These are phyloP conservation scores for Eucalyptus pauciflora DNA, from an alignment of 345 rosid species.

Conservation along the genomic window DNA sequence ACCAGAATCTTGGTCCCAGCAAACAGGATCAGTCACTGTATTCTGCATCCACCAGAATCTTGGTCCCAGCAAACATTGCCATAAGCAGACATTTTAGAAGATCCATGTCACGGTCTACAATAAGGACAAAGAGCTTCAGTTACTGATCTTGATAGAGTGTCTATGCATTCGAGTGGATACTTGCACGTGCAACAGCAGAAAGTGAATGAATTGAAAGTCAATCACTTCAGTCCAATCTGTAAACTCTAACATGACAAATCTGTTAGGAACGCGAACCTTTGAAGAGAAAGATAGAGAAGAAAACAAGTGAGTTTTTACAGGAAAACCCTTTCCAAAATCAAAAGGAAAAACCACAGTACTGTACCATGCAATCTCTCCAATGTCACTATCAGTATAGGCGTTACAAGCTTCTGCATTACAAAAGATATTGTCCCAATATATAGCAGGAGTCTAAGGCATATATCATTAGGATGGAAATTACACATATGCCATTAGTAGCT, in stretches of 20 bases:
- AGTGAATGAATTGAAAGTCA: neutral
- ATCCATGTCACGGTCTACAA: constrained; percentile 82
- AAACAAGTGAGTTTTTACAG: too few relatives aligned
- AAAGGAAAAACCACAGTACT: too few relatives aligned
- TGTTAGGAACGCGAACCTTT: too few relatives aligned
- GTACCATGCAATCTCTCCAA: fast-evolving
- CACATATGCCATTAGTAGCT: fast-evolving
- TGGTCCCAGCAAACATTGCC: constrained; percentile 62
- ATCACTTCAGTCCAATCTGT: neutral
- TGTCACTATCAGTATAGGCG: fast-evolving
- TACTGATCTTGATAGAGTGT: neutral
- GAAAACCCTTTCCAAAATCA: too few relatives aligned
- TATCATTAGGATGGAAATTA: too few relatives aligned
- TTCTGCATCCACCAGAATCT: constrained; percentile 65
- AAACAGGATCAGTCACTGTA: constrained; percentile 39
- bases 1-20: constrained; percentile 42
- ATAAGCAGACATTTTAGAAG: constrained; percentile 71
- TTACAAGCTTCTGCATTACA: too few relatives aligned
- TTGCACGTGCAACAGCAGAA: fast-evolving
- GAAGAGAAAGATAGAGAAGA: too few relatives aligned
- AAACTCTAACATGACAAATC: neutral
- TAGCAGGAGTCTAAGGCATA: fast-evolving
- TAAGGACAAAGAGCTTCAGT: neutral
- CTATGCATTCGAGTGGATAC: neutral
- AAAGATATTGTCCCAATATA: too few relatives aligned